Conservation (phyloP, 2,329 filamentous ascomycete genomes). For the Sclerotinia borealis region DNA sequence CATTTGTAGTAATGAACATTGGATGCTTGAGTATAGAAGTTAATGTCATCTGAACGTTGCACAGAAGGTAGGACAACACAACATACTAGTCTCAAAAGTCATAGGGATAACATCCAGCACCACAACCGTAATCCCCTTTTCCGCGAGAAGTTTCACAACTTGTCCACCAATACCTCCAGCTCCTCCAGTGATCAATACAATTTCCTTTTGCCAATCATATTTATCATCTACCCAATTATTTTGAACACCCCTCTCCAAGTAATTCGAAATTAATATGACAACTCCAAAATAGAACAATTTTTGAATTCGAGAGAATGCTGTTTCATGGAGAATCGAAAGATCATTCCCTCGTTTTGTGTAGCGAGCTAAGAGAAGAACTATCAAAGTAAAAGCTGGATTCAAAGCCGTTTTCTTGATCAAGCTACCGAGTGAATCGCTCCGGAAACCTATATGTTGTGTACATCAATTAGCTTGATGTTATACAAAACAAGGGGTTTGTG, state of each 20-base stretch:
- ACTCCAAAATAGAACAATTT: slow-evolving; percentile 48
- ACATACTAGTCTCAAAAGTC: slow-evolving; percentile 45
- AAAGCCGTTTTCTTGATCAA: slow-evolving; percentile 55
- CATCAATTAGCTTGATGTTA: background rate
- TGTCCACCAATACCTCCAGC: slow-evolving; percentile 65
- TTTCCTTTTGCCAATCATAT: slow-evolving; percentile 62
- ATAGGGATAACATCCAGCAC: slow-evolving; percentile 64
- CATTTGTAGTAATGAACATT: slow-evolving; percentile 64
- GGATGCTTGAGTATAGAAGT: slow-evolving; percentile 33
- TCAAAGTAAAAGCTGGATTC: slow-evolving; percentile 58
- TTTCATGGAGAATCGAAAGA: slow-evolving; percentile 47
- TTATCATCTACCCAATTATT: slow-evolving; percentile 47
- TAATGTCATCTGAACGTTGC: background rate
- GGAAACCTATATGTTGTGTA: slow-evolving; percentile 39
- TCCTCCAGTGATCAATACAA: slow-evolving; percentile 70
- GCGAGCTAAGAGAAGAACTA: slow-evolving; percentile 55
- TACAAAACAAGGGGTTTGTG: background rate
- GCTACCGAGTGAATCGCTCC: slow-evolving; percentile 51
- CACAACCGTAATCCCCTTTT: slow-evolving; percentile 59
- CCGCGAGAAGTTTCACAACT: slow-evolving; percentile 59
- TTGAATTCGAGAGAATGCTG: slow-evolving; percentile 46
- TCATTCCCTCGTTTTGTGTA: slow-evolving; percentile 58
- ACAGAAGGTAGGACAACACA: background rate
- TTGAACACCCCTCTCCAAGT: slow-evolving; percentile 43
- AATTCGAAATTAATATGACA: slow-evolving; percentile 42